phyloP scores from a whole-genome alignment of 75 land plant genomes.

The Sequoia sempervirens region DNA sequence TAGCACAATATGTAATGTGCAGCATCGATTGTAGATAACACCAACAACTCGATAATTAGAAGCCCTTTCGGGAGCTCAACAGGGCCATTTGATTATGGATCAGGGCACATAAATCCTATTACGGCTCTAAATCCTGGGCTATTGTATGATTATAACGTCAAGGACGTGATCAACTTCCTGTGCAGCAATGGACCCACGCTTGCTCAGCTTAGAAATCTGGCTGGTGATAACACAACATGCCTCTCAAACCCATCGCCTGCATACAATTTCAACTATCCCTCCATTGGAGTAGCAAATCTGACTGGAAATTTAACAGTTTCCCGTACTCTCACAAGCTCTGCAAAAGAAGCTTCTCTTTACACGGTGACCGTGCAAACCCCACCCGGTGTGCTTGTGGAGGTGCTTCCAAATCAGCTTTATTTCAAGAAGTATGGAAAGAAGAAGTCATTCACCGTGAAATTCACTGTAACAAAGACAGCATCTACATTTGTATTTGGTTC shows the following conservation, averaged over 20 bases:
- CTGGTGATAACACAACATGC: conserved; percentile 20
- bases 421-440: conserved; percentile 35
- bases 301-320: conserved; percentile 26
- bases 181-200: conserved; percentile 44
- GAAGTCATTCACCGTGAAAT: conserved; percentile 32
- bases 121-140: conserved; percentile 44
- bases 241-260: conserved; percentile 5
- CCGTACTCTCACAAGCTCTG: conserved; percentile 51
- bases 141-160: conserved; percentile 31
- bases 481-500: conserved; percentile 46
- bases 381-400: conserved; percentile 32
- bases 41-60: conserved; percentile 7
- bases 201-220: conserved; percentile 28
- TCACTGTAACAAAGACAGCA: conserved; percentile 17
- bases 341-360: conserved; percentile 26
- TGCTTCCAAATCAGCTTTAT: conserved; percentile 30
- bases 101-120: conserved; percentile 37
- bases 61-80: conserved; percentile 28
- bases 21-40: conserved; percentile 34
- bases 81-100: conserved; percentile 49
- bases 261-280: conserved; percentile 61
- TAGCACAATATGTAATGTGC: neutral
- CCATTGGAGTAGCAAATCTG: conserved; percentile 40
- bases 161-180: conserved; percentile 34
- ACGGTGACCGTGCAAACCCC: conserved; percentile 29